Evolutionary conservation across 352 stramenopile genomes (phyloP), one percentile per base, ranked within the genome.

Genomic region (Blastocystis sp.): DNA sequence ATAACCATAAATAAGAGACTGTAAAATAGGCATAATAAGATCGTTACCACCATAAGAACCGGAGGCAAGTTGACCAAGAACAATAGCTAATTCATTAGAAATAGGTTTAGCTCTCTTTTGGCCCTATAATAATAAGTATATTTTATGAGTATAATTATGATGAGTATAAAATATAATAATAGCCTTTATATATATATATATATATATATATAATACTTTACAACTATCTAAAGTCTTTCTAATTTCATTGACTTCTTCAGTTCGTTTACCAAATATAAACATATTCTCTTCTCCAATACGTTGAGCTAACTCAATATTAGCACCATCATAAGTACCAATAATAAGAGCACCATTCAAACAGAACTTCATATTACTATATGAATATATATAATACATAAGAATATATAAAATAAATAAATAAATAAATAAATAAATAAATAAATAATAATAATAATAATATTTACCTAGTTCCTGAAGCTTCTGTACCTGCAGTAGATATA

Each of bases 241-340:
- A 30, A 70, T 54, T 19, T 19, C n/a, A 9, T 4, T n/a, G 19
- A 70, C 65, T 18, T 70, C 66, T 3, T 69, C 32, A 33, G 64
- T 35, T 4, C 18, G 11, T 13, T 45, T 44, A 0, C 67, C 67
- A 36, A 71, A 71, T 16, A 70, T 2, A 45, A 71, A 71, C 7
- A 70, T 33, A 41, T 72, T 72, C 16, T 70, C 58, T 42, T 68
- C 11, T 21, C 66, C 67, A 19, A 70, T 67, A 18, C 67, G 48
- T 13, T 62, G 30, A 6, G 7, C 19, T 25, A 72, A 72, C 35
- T 71, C 67, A 28, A 72, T 65, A 13, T 68, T 70, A 13, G 66
- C 66, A 28, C 66, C 66, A 43, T 70, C 66, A 9, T 45, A 55
- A 21, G 66, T 70, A 19, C 66, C 66, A 3, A 70, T 64, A 11